Evolutionary conservation across 2,329 filamentous ascomycete species (phyloP).

Genomic region (Capronia epimyces): DNA sequence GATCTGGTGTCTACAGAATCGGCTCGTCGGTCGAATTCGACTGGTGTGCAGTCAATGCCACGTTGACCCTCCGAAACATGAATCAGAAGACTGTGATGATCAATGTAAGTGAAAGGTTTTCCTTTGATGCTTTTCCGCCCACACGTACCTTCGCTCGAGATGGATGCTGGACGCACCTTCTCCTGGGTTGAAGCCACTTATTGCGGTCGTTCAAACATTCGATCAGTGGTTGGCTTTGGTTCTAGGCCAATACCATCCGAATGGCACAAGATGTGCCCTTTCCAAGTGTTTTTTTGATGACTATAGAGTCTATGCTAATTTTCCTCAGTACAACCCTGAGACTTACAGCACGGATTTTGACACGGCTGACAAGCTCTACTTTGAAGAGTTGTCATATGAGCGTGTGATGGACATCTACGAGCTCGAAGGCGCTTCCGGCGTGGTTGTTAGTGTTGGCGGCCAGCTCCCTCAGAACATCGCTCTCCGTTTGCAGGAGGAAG

Average conservation of each 20-base stretch:
- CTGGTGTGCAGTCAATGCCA: slow-evolving; percentile 93
- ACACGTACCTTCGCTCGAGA: slow-evolving; percentile 1
- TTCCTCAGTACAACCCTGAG: slow-evolving; percentile 63
- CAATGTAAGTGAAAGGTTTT: slow-evolving; percentile 54
- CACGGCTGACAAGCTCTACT: slow-evolving; percentile 84
- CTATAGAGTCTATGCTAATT: slow-evolving; percentile 12
- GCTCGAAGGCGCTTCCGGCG: slow-evolving; percentile 74
- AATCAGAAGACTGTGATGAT: slow-evolving; percentile 98
- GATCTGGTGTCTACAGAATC: slow-evolving; percentile 94
- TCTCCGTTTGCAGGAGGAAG: slow-evolving; percentile 83
- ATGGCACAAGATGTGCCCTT: too few relatives aligned
- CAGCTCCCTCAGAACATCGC: slow-evolving; percentile 98
- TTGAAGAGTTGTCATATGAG: slow-evolving; percentile 94
- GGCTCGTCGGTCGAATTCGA: slow-evolving; percentile 98
- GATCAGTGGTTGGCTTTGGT: too few relatives aligned
- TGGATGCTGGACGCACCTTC: too few relatives aligned
- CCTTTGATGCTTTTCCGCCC: slow-evolving; percentile 1
- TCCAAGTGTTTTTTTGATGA: neutral
- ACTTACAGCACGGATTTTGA: slow-evolving; percentile 83
- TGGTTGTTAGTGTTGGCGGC: slow-evolving; percentile 92
- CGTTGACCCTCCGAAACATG: slow-evolving; percentile 73
- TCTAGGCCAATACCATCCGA: too few relatives aligned
- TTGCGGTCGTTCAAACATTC: too few relatives aligned
- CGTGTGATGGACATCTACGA: slow-evolving; percentile 99
- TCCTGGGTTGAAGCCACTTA: too few relatives aligned